Base-by-base conservation (phyloP, 164 flowering plant genomes). In the Magnolia kwangsiensis region DNA sequence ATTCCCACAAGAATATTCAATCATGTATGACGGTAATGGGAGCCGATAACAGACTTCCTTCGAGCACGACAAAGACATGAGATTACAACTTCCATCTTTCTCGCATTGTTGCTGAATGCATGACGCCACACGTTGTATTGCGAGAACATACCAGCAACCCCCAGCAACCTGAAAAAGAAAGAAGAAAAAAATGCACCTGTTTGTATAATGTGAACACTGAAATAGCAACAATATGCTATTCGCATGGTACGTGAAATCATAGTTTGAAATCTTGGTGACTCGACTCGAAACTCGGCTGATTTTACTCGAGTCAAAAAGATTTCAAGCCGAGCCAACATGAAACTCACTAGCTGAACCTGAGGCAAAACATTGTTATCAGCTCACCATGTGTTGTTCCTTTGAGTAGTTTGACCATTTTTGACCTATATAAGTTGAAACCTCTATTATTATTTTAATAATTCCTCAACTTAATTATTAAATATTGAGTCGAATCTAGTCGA, bases 101-200 rank as follows among this genome's bases (percentile, higher is more conserved):
- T 82, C 81, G 67, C 99, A 94, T 45, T 88, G 92, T 65, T 88
- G 87, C 77, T 78, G 69, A 5, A 96, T 86, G 84, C 99, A 96
- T 0, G 94, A 88, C 0, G 91, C 92, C 1, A 94, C 94, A 0
- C 98, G 86, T 63, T 96, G 99, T 75, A 94, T 94, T 4, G 98
- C 96, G 50, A 96, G 93, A 20, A 90, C 91, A 63, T 96, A 96
- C 99, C 99, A 96, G 78, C 99, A 96, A 27, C 98, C 99, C 29
- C 99, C 99, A 0, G 94, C 97, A 67, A 92, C 99, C 99, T 94
- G 79, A 20, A 72, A 37, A 69, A 23, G 19, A 50, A 55, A 72
- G 9, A 50, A 49, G 6, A 71, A 24, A 50, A 63, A 9, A 50
- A 71, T 18, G 50, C 23, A 71, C 24, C 61, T n/a, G 24, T 14